Evolutionary conservation across 768 basidiomycete genomes (phyloP).

Genomic region (Auriscalpium orientale): DNA sequence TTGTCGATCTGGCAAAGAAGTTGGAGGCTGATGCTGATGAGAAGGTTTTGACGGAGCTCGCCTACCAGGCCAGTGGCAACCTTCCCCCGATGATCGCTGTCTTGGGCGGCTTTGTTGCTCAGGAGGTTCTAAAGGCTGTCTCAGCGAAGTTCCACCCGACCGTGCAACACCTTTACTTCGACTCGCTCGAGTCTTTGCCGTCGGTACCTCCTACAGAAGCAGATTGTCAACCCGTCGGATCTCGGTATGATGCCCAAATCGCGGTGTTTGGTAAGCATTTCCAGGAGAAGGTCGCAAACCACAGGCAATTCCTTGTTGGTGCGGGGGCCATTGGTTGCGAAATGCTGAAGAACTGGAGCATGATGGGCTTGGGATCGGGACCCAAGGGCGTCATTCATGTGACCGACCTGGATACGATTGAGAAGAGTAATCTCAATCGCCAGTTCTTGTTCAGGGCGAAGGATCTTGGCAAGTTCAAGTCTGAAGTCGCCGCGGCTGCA

Average conservation of each 20-base stretch:
- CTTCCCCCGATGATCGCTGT: conserved; percentile 87
- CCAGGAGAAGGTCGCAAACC: conserved; percentile 85
- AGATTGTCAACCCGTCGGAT: conserved; percentile 74
- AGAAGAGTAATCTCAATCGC: conserved; percentile 97
- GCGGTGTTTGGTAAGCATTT: conserved; percentile 92
- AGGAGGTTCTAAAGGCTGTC: conserved; percentile 94
- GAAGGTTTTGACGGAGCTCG: conserved; percentile 72
- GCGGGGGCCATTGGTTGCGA: conserved; percentile 99
- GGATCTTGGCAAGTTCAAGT: conserved; percentile 95
- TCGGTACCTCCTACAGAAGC: conserved; percentile 63
- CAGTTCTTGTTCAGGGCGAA: conserved; percentile 97
- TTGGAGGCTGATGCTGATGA: conserved; percentile 72
- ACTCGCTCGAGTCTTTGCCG: conserved; percentile 93
- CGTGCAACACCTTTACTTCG: conserved; percentile 93
- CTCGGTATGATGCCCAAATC: conserved; percentile 90
- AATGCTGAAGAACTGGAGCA: conserved; percentile 99
- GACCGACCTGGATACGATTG: conserved; percentile 97
- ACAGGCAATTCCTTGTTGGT: conserved; percentile 94
- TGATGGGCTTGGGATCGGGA: conserved; percentile 91
- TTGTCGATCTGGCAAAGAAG: conserved; percentile 76
- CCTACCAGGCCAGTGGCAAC: conserved; percentile 90
- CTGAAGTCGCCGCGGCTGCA: conserved; percentile 86
- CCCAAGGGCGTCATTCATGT: conserved; percentile 78
- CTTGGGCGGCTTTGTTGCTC: conserved; percentile 94
- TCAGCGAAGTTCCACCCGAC: conserved; percentile 98